A percentile compares a stretch with the other conserved stretches of the same genome.
Conservation (phyloP, 139 green algal genomes). For the Ettlia oleoabundans region DNA sequence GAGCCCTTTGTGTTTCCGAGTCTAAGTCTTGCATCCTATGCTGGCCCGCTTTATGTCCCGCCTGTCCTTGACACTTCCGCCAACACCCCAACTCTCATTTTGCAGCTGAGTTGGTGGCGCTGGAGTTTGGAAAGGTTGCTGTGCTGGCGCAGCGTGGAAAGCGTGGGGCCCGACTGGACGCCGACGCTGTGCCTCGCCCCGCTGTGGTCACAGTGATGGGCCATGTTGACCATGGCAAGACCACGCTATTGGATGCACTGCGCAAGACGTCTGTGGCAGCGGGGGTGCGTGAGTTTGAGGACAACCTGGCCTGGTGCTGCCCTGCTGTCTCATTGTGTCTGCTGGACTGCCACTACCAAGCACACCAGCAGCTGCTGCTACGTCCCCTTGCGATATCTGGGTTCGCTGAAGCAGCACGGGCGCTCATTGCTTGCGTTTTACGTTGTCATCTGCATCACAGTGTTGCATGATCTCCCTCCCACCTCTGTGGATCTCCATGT, state of each 20-base stretch:
- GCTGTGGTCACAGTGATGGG: slow-evolving; percentile 93
- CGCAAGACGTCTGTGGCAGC: slow-evolving; percentile 83
- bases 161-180: slow-evolving; percentile 17
- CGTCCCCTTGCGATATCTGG: no score
- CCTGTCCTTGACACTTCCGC: neutral
- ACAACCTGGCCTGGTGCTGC: neutral
- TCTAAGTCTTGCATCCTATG: no score
- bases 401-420: no score
- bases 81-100: neutral
- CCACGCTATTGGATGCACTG: slow-evolving; percentile 89
- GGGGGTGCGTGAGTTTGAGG: neutral
- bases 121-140: slow-evolving; percentile 65
- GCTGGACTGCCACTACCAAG: no score
- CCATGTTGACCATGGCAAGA: slow-evolving; percentile 97
- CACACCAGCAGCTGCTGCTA: no score
- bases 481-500: no score
- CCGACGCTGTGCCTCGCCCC: slow-evolving; percentile 60
- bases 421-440: no score
- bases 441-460: no score
- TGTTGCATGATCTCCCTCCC: no score
- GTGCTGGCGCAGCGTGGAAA: slow-evolving; percentile 36
- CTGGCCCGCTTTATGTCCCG: neutral
- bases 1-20: no score
- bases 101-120: slow-evolving; percentile 71
- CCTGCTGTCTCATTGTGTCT: neutral